These are phyloP conservation scores for Colletotrichum sp. DNA, from an alignment of 2,329 filamentous ascomycete genomes.

Conservation along the genomic window DNA sequence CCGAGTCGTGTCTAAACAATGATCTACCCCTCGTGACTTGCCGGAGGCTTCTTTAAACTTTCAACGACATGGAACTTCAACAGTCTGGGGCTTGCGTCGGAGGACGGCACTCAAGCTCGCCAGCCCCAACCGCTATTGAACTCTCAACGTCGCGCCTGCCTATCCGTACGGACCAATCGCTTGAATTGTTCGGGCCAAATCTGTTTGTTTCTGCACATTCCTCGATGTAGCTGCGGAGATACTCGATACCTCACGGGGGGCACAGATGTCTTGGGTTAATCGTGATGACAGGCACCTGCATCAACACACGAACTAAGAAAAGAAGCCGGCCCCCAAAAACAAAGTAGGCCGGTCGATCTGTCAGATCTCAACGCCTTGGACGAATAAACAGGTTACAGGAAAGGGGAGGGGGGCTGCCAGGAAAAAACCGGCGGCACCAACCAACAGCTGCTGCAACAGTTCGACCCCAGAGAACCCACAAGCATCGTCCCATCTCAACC, in stretches of 20 bases:
- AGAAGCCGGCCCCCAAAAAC: neutral
- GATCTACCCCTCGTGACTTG: neutral
- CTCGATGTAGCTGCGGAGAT: neutral
- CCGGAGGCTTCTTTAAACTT: neutral
- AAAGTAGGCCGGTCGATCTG: neutral
- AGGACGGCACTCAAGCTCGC: neutral
- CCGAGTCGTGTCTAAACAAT: neutral
- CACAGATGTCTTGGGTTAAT: neutral
- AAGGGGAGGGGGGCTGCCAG: neutral
- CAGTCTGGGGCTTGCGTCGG: neutral
- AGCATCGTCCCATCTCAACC: neutral
- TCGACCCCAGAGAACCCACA: conserved; percentile 6
- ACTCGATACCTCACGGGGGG: neutral
- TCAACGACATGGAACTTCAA: neutral
- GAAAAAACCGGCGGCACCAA: neutral
- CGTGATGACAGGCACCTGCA: neutral
- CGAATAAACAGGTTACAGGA: neutral
- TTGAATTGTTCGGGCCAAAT: neutral
- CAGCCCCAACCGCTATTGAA: neutral
- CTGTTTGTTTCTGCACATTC: neutral
- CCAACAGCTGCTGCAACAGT: neutral
- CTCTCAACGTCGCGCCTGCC: neutral
- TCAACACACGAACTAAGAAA: neutral
- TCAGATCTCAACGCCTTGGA: neutral
- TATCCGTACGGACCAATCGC: neutral